Percentiles rank a stretch among this genome's conserved stretches.
These are phyloP conservation scores for Talaromyces atroroseus DNA, from an alignment of 2,329 filamentous ascomycete genomes.

Conservation along the genomic window DNA sequence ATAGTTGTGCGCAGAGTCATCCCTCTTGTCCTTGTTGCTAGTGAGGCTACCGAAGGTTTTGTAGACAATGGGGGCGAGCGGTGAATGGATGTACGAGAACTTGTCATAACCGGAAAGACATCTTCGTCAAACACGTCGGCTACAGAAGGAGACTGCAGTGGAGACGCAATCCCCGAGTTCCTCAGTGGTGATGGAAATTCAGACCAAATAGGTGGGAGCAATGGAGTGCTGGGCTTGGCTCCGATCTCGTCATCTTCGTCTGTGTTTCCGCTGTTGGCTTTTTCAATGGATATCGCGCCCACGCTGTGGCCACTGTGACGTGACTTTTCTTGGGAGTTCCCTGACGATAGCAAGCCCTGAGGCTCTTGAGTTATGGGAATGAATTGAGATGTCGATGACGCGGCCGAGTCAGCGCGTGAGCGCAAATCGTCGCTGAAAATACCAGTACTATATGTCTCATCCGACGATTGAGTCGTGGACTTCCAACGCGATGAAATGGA, in stretches of 20 bases:
- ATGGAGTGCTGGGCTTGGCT: constrained; percentile 66
- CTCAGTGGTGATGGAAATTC: constrained; percentile 45
- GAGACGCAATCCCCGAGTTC: constrained; percentile 62
- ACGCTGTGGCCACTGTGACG: constrained; percentile 44
- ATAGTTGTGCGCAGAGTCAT: constrained; percentile 34
- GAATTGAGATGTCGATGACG: constrained; percentile 26
- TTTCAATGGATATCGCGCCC: constrained; percentile 49
- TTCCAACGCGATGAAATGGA: constrained; percentile 57
- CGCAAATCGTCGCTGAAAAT: constrained; percentile 28
- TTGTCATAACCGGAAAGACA: constrained; percentile 42
- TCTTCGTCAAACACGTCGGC: constrained; percentile 51
- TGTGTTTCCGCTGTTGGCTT: constrained; percentile 46
- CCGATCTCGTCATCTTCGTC: constrained; percentile 50
- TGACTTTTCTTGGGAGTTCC: constrained; percentile 57
- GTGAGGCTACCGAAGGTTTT: constrained; percentile 71
- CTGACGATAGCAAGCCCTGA: constrained; percentile 42
- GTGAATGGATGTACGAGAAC: constrained; percentile 44
- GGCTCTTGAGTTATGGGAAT: constrained; percentile 36
- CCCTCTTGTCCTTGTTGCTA: constrained; percentile 51
- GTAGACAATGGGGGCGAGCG: constrained; percentile 71
- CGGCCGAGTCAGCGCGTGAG: constrained; percentile 40
- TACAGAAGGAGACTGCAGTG: constrained; percentile 78
- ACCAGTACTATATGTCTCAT: constrained; percentile 21
- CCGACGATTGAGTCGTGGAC: constrained; percentile 22
- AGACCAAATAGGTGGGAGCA: constrained; percentile 75